Conservation (phyloP, 1,284 basidiomycete genomes). For the Golubevia pallescens region DNA sequence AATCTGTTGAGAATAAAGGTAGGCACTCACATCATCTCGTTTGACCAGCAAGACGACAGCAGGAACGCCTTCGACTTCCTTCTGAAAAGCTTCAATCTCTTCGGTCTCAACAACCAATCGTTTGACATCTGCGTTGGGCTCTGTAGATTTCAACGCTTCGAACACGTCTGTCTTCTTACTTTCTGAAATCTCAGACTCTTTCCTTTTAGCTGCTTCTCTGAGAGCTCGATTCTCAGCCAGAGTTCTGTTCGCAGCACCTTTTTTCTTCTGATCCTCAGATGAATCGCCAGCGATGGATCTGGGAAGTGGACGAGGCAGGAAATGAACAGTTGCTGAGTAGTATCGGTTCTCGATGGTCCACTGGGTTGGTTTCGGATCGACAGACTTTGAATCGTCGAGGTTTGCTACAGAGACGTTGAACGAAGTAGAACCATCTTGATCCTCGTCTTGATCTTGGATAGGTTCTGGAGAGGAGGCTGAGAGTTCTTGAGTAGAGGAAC, state of each 20-base stretch:
- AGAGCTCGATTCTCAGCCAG: not conserved
- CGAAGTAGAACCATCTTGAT: not conserved
- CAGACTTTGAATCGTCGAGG: not conserved
- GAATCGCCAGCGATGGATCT: not conserved
- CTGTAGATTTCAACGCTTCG: constrained; percentile 4
- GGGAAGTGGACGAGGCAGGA: not conserved
- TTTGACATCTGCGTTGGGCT: not conserved
- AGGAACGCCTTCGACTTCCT: constrained; percentile 8
- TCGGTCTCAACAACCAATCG: constrained; percentile 1
- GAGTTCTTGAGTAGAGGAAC: not conserved
- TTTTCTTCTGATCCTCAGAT: not conserved
- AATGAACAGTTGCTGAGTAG: not conserved
- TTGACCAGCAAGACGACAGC: constrained; percentile 12
- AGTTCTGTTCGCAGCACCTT: not conserved
- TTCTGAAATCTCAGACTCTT: not conserved
- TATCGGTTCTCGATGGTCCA: not conserved
- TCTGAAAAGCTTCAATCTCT: not conserved
- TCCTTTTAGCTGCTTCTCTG: constrained; percentile 3
- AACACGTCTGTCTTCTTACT: constrained; percentile 5
- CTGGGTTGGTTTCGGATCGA: not conserved
- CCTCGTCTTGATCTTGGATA: not conserved
- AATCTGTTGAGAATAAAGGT: not conserved
- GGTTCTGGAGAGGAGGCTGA: not conserved
- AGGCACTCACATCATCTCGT: constrained; percentile 6
- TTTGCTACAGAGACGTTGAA: not conserved